Base-by-base conservation (phyloP, 2,329 filamentous ascomycete genomes). In the Colletotrichum ledebouriae region DNA sequence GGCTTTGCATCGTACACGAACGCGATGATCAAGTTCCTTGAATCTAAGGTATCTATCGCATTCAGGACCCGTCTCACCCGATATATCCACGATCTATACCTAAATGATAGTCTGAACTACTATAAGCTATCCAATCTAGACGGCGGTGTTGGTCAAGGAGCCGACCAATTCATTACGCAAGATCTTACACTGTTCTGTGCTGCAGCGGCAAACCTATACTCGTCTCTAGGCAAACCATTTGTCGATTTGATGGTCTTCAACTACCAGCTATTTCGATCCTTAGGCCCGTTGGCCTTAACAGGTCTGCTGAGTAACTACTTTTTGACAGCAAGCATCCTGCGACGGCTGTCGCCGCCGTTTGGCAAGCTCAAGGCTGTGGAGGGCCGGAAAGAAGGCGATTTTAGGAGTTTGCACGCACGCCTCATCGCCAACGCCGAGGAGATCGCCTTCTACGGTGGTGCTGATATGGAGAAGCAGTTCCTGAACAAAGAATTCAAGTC, bases 161-260 rank as follows among this genome's bases (percentile, higher is more conserved):
- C 94, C 10, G 96, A 99, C 75, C 96, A 99, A 75, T 98, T 94
- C 79, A 98, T 99, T 76, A 98, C 96, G 0, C 95, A 98, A 77
- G 96, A 99, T 78, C 85, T 99, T 37, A 98, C 96, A 0, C 85
- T 97, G 1, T 99, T 99, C 82, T 99, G 97, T 77, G 92, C 93
- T 11, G 91, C 94, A 3, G 95, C 96, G 1, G 94, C 96, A 15
- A 93, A 94, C 22, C 83, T 99, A 5, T 99, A 98, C 81, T 98
- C 96, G 1, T 98, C 94, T 0, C 85, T 99, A 3, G 96, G 96
- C n/a, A 99, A 99, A 78, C 96, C 96, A 0, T 90, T 98, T 72
- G 93, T 99, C n/a, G 96, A 99, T 77, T 85, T 99, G 2, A 93
- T 94, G 73, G 96, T 98, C 53, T 99, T 99, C 85, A 99, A 97